Percentiles rank a stretch among this genome's conserved stretches.
phyloP scores from a whole-genome alignment of 2,329 filamentous ascomycete genomes.

The Fusarium abutilonis region DNA sequence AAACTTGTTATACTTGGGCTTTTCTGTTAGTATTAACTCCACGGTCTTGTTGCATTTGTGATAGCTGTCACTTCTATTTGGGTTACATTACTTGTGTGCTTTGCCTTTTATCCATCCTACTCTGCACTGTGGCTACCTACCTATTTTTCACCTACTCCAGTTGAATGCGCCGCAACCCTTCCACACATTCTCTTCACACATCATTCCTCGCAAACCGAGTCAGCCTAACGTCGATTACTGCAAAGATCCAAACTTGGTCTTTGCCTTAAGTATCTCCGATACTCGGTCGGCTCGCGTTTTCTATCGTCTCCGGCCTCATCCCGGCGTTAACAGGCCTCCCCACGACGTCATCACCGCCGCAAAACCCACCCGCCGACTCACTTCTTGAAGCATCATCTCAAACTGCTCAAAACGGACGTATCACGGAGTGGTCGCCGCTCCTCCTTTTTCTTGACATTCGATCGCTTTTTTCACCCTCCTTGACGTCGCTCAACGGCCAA shows the following conservation, averaged over 20 bases:
- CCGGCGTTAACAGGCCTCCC: conserved; percentile 40
- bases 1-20: conserved; percentile 28
- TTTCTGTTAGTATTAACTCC: conserved; percentile 29
- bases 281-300: conserved; percentile 33
- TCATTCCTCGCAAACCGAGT: conserved; percentile 20
- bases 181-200: conserved; percentile 23
- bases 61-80: conserved; percentile 6
- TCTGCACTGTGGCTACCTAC: conserved; percentile 20
- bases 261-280: conserved; percentile 42
- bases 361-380: conserved; percentile 38
- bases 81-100: conserved; percentile 10
- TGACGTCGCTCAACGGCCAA: conserved; percentile 49
- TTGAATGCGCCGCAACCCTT: conserved; percentile 40
- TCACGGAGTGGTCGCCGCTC: conserved; percentile 57
- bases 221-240: conserved; percentile 39
- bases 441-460: conserved; percentile 61
- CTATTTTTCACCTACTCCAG: conserved; percentile 29
- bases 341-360: conserved; percentile 46
- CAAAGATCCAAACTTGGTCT: conserved; percentile 39
- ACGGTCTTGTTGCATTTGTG: conserved; percentile 5
- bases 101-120: conserved; percentile 15
- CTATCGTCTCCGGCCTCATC: conserved; percentile 35
- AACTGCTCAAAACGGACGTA: conserved; percentile 61
- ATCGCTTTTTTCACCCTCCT: conserved; percentile 64
- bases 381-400: conserved; percentile 43